Conservation (phyloP, 2,329 filamentous ascomycete species). For the Cylindrodendrum hubeiense region DNA sequence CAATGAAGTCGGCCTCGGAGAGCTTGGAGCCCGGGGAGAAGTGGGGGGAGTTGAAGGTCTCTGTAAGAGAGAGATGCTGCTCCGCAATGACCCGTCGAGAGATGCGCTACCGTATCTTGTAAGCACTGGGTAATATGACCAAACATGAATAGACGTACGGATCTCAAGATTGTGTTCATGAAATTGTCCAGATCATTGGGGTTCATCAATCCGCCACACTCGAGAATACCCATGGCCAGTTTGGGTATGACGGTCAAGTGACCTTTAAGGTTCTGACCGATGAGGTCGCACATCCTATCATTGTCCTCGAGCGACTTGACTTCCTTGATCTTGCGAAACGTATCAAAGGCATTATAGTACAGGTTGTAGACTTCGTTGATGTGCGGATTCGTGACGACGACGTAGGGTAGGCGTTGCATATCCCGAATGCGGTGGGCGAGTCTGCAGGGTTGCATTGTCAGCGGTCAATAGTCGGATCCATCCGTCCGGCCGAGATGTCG, state of each 20-base stretch:
- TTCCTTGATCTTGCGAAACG: slow-evolving; percentile 85
- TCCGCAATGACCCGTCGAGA: slow-evolving; percentile 97
- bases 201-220: slow-evolving; percentile 87
- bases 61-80: slow-evolving; percentile 93
- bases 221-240: slow-evolving; percentile 92
- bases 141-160: slow-evolving; percentile 66
- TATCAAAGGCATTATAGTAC: slow-evolving; percentile 97
- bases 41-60: slow-evolving; percentile 92
- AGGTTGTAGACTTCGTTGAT: slow-evolving; percentile 96
- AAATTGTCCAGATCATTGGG: slow-evolving; percentile 88
- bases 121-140: slow-evolving; percentile 15
- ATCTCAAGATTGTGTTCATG: slow-evolving; percentile 93
- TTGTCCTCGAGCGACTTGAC: slow-evolving; percentile 91
- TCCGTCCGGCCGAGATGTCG: slow-evolving; percentile 9
- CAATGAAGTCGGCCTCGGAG: slow-evolving; percentile 85
- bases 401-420: slow-evolving; percentile 96
- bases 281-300: slow-evolving; percentile 83
- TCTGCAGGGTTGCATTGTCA: slow-evolving; percentile 57
- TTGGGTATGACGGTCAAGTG: slow-evolving; percentile 95
- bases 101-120: slow-evolving; percentile 73
- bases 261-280: slow-evolving; percentile 83
- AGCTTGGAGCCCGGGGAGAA: slow-evolving; percentile 86
- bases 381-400: slow-evolving; percentile 94
- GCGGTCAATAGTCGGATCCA: not conserved
- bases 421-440: slow-evolving; percentile 95